A percentile compares a stretch with the other conserved stretches of the same genome.
These are phyloP conservation scores for Cucurbita moschata DNA, from an alignment of 306 rosid species.

Conservation along the genomic window DNA sequence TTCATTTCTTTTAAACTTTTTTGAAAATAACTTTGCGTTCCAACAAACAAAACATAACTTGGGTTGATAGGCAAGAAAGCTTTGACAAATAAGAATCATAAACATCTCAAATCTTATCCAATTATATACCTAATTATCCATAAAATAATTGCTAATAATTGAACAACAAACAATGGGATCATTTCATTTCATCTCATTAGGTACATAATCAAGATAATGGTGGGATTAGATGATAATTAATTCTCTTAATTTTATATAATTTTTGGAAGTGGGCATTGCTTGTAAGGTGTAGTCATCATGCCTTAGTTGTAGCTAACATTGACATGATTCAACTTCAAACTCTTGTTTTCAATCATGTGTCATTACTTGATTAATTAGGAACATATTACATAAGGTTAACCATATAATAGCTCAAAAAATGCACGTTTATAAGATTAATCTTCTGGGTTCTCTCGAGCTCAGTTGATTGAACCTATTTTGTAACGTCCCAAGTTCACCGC, in stretches of 20 bases:
- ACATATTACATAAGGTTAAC: not conserved
- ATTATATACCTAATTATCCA: conserved; percentile 2
- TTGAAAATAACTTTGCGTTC: no score
- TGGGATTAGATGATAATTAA: not conserved
- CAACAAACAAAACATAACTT: conserved; percentile 6
- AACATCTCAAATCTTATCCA: not conserved
- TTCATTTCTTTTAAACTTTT: no score
- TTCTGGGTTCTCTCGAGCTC: no score
- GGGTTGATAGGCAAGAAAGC: not conserved
- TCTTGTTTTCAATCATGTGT: not conserved
- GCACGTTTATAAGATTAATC: no score
- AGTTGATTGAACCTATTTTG: no score
- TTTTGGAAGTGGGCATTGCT: not conserved
- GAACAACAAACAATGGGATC: not conserved
- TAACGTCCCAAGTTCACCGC: no score
- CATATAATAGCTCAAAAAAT: not conserved
- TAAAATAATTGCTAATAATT: not conserved
- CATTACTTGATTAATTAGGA: not conserved
- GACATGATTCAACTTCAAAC: conserved; percentile 6
- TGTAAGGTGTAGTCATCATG: conserved; percentile 4
- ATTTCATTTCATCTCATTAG: not conserved
- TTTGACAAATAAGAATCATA: not conserved
- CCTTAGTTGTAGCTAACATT: conserved; percentile 7
- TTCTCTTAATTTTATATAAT: not conserved
- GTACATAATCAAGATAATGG: not conserved